Conservation (phyloP, 2,329 filamentous ascomycete genomes). For the Cladosporium sphaerospermum region DNA sequence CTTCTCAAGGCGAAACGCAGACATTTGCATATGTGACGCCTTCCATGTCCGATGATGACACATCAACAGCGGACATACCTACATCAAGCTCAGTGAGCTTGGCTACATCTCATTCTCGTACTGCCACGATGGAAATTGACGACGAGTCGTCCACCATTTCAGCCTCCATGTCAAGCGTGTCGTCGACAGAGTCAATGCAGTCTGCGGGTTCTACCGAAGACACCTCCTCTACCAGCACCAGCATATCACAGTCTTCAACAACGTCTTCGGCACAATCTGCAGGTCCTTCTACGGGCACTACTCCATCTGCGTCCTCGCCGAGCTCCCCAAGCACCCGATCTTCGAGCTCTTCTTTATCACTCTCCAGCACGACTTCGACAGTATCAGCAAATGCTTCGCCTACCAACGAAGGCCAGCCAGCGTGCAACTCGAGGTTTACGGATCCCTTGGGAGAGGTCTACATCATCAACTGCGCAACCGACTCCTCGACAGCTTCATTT, state of each 20-base stretch:
- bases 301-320: background rate
- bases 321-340: background rate
- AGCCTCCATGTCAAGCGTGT: background rate
- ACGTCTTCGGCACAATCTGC: background rate
- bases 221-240: background rate
- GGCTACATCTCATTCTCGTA: too few relatives aligned
- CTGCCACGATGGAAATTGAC: background rate
- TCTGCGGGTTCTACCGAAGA: background rate
- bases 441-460: constrained; percentile 3
- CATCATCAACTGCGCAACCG: constrained; percentile 5
- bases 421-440: background rate
- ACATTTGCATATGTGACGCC: too few relatives aligned
- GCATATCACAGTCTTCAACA: too few relatives aligned
- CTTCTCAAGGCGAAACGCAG: too few relatives aligned
- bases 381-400: background rate
- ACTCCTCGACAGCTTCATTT: background rate
- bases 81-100: too few relatives aligned
- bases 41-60: too few relatives aligned
- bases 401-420: background rate
- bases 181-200: background rate
- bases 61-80: too few relatives aligned
- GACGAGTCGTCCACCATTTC: background rate
- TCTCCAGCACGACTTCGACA: background rate
- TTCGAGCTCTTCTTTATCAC: background rate
- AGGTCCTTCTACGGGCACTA: background rate